Percentiles rank a stretch among this genome's conserved stretches.
phyloP scores from a whole-genome alignment of 176 grass and related monocot species.

The Hyparrhenia diplandra region DNA sequence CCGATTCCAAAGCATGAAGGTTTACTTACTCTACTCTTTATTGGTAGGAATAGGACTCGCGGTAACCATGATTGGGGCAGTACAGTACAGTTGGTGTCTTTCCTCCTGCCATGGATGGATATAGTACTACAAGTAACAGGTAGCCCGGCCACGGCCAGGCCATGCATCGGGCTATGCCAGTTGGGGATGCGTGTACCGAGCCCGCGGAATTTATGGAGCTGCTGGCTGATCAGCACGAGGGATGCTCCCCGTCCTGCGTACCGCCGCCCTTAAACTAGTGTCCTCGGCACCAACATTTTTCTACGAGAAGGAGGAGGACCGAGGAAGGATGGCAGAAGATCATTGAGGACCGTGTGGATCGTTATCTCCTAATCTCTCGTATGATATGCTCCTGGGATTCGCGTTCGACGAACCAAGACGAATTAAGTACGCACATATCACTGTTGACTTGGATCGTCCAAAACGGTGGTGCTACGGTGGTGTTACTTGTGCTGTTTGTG shows the following conservation, averaged over 20 bases:
- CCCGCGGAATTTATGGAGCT: constrained; percentile 31
- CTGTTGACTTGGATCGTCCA: constrained; percentile 5
- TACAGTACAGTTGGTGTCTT: neutral
- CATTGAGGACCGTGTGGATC: too few species aligned
- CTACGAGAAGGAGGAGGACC: neutral
- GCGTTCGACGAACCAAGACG: too few species aligned
- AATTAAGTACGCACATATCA: neutral
- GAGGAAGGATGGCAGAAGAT: neutral
- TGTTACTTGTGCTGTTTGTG: neutral
- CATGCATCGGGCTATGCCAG: neutral
- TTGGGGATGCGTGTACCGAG: constrained; percentile 21
- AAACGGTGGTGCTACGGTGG: neutral
- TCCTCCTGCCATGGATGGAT: neutral
- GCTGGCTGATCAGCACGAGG: constrained; percentile 30
- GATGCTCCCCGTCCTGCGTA: constrained; percentile 28
- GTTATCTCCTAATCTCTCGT: neutral
- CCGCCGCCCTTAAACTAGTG: constrained; percentile 11
- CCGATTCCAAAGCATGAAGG: neutral
- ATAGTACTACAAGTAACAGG: too few species aligned
- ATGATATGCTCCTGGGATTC: neutral
- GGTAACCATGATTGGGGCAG: neutral
- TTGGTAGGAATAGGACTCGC: too few species aligned
- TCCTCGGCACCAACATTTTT: neutral
- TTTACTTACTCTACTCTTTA: too few species aligned
- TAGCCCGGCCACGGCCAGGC: too few species aligned